Percentiles rank a stretch among this genome's conserved stretches.
Conservation (phyloP, 2,329 filamentous ascomycete species). For the Fusarium subglutinans region DNA sequence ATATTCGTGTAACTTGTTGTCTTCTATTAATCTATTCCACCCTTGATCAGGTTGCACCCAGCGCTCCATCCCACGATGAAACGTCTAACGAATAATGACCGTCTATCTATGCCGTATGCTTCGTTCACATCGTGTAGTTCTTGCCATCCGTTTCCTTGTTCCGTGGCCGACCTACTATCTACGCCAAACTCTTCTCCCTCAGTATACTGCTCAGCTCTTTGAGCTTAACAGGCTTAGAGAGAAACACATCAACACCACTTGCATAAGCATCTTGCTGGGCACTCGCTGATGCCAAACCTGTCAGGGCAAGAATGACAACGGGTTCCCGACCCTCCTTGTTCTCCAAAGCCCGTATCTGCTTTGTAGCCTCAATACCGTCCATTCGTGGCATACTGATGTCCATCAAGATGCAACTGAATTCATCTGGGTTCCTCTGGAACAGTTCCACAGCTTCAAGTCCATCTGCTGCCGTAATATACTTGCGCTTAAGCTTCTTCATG, state of each 20-base stretch:
- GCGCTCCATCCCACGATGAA: not conserved
- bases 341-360: slow-evolving; percentile 60
- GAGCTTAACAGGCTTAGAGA: slow-evolving; percentile 62
- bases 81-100: not conserved
- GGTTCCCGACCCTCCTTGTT: slow-evolving; percentile 51
- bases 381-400: slow-evolving; percentile 68
- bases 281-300: slow-evolving; percentile 59
- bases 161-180: not conserved
- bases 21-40: not conserved
- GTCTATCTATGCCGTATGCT: not conserved
- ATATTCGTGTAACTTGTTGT: not conserved
- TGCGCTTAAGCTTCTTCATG: slow-evolving; percentile 47
- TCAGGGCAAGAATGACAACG: slow-evolving; percentile 61
- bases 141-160: not conserved
- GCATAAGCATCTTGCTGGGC: slow-evolving; percentile 63
- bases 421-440: slow-evolving; percentile 36
- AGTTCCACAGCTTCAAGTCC: slow-evolving; percentile 48
- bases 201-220: slow-evolving; percentile 47
- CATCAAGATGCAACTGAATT: slow-evolving; percentile 50
- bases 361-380: slow-evolving; percentile 60
- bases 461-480: slow-evolving; percentile 45
- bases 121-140: not conserved
- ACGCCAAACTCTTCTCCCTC: slow-evolving; percentile 12
- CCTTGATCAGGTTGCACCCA: not conserved
- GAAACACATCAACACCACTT: slow-evolving; percentile 62